phyloP scores from a whole-genome alignment of 2,329 filamentous ascomycete species.

The Penicillium vulpinum region DNA sequence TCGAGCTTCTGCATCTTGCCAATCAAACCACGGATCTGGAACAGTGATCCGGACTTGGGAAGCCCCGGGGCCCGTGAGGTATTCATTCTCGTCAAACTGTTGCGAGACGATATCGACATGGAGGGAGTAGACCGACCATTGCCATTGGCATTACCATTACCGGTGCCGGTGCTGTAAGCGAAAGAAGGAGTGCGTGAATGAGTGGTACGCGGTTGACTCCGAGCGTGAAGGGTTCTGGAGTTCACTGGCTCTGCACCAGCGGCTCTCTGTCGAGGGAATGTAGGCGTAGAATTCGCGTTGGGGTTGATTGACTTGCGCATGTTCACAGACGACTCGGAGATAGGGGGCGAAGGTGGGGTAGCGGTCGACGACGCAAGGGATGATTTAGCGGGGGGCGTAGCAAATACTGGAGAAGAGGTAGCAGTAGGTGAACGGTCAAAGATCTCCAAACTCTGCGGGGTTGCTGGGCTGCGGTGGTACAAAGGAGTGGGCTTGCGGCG shows the following conservation, averaged over 20 bases:
- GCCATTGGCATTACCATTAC: background rate
- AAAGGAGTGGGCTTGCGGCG: conserved; percentile 54
- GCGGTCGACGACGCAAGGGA: conserved; percentile 64
- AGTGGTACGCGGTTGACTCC: conserved; percentile 42
- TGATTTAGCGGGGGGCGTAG: conserved; percentile 76
- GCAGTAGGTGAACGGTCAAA: conserved; percentile 82
- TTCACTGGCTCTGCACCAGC: conserved; percentile 54
- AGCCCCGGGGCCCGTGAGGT: conserved; percentile 47
- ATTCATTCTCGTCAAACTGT: conserved; percentile 50
- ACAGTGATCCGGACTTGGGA: conserved; percentile 70
- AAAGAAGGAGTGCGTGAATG: conserved; percentile 63
- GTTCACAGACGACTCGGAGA: conserved; percentile 77
- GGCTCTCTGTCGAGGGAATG: conserved; percentile 44
- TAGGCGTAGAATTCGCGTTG: conserved; percentile 42
- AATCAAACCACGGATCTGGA: conserved; percentile 89
- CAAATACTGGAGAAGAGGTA: conserved; percentile 83
- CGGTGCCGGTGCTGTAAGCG: conserved; percentile 39
- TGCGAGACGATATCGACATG: conserved; percentile 38
- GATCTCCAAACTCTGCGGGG: conserved; percentile 64
- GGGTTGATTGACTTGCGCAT: conserved; percentile 56
- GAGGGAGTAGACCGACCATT: conserved; percentile 49
- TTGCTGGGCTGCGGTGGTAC: conserved; percentile 49
- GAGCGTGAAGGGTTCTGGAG: conserved; percentile 53
- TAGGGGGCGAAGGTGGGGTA: conserved; percentile 89
- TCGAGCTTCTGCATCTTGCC: conserved; percentile 97